Conservation (phyloP, 345 rosid species). For the Erodium maritimum region DNA sequence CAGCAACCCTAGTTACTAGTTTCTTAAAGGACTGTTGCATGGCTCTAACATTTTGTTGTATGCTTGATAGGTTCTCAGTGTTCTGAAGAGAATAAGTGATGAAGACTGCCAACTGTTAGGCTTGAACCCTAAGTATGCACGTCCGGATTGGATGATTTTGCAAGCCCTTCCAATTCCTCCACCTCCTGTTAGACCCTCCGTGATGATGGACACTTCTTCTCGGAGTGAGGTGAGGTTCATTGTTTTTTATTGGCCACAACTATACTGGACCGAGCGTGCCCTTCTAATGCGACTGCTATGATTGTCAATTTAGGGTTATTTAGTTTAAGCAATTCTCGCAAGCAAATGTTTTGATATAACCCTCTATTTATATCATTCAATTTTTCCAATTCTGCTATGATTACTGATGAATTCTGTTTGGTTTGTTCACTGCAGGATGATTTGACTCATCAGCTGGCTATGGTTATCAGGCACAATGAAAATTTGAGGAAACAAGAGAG, state of each 20-base stretch:
- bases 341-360: background rate
- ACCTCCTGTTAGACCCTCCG: conserved; percentile 98
- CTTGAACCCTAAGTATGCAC: conserved; percentile 89
- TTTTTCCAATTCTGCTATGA: too few relatives aligned
- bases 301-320: background rate
- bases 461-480: conserved; percentile 89
- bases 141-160: conserved; percentile 98
- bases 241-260: background rate
- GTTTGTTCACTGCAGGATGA: conserved; percentile 55
- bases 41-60: conserved; percentile 6
- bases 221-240: conserved; percentile 63
- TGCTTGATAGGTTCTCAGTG: conserved; percentile 58
- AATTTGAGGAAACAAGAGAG: conserved; percentile 81
- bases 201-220: conserved; percentile 90
- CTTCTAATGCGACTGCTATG: background rate
- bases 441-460: conserved; percentile 88
- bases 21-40: background rate
- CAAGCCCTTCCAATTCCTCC: conserved; percentile 98
- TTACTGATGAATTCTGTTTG: conserved; percentile 8
- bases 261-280: background rate
- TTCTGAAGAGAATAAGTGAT: conserved; percentile 89
- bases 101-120: conserved; percentile 82
- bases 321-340: background rate
- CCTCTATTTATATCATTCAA: too few relatives aligned
- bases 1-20: background rate